Conservation (phyloP, 2,329 filamentous ascomycete species). For the Anthostomella pinea region DNA sequence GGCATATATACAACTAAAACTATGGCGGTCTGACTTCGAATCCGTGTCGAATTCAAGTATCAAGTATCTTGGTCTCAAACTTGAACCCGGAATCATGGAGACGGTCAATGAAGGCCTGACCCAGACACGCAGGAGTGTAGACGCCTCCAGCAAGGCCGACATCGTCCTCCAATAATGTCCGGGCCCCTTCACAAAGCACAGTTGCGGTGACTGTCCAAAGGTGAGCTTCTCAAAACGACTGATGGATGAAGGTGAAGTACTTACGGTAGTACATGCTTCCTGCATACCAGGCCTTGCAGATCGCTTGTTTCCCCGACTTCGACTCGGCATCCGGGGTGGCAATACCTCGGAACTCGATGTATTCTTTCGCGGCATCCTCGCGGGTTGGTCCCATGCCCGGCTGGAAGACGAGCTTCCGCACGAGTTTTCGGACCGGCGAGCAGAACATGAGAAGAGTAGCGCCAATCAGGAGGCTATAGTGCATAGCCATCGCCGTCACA, state of each 20-base stretch:
- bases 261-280: conserved; percentile 66
- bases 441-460: conserved; percentile 42
- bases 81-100: conserved; percentile 60
- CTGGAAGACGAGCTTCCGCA: conserved; percentile 43
- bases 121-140: conserved; percentile 69
- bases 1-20: no score
- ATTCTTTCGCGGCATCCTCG: conserved; percentile 55
- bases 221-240: conserved; percentile 6
- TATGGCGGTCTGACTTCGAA: no score
- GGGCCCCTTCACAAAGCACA: conserved; percentile 61
- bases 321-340: conserved; percentile 55
- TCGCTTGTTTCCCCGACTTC: conserved; percentile 45
- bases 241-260: conserved; percentile 22
- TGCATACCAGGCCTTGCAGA: conserved; percentile 51
- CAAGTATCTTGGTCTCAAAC: conserved; percentile 52
- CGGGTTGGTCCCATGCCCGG: conserved; percentile 54
- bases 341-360: conserved; percentile 61
- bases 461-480: conserved; percentile 46
- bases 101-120: conserved; percentile 63
- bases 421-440: conserved; percentile 43
- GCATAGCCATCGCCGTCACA: conserved; percentile 46
- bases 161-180: conserved; percentile 62
- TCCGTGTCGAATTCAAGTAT: conserved; percentile 4
- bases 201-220: conserved; percentile 58
- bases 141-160: conserved; percentile 62